phyloP scores from a whole-genome alignment of 148 eudicot genomes.

The Camellia granthamiana region DNA sequence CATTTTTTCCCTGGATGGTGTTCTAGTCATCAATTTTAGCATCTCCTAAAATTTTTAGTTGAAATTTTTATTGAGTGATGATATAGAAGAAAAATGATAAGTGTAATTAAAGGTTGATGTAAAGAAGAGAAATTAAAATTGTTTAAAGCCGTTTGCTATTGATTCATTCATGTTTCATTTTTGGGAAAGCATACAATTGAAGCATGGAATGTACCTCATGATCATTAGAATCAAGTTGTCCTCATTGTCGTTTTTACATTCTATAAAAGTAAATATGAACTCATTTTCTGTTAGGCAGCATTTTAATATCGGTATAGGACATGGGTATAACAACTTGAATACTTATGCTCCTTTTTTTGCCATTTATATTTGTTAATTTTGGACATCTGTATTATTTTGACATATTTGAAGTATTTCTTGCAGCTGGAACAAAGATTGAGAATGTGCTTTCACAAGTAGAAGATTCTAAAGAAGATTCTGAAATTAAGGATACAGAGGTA shows the following conservation, averaged over 20 bases:
- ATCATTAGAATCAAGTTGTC: background rate
- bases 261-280: background rate
- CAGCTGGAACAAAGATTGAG: conserved; percentile 45
- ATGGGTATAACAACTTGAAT: background rate
- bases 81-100: background rate
- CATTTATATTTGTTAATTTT: background rate
- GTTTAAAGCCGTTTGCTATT: background rate
- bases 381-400: background rate
- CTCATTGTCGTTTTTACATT: background rate
- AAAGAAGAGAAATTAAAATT: background rate
- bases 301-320: background rate
- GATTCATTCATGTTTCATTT: background rate
- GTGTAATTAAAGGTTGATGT: background rate
- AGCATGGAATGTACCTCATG: background rate
- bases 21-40: background rate
- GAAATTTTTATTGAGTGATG: background rate
- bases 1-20: background rate
- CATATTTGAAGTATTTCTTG: conserved; percentile 14
- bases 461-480: conserved; percentile 45
- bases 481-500: conserved; percentile 39
- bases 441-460: conserved; percentile 40
- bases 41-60: too few relatives aligned
- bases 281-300: too few relatives aligned
- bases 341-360: background rate
- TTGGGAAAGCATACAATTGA: background rate